Conservation (phyloP, 1,139 yeast genomes). For the Pneumocystis wakefieldiae region DNA sequence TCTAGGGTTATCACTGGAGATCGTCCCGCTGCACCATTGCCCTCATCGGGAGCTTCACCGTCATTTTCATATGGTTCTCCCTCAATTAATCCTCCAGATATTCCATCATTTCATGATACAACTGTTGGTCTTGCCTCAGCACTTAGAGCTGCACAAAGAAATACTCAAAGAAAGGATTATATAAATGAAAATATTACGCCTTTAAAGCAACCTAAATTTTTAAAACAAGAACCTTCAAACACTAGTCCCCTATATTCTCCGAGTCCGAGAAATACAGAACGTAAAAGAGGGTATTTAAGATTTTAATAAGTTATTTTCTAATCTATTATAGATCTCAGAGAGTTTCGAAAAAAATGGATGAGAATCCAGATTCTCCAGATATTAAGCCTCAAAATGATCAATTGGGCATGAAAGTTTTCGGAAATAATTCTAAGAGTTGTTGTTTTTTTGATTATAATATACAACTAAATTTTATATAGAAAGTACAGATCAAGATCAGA, state of each 20-base stretch:
- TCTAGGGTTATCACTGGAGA: background rate
- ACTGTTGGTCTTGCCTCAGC: slow-evolving; percentile 4
- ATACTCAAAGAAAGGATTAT: background rate
- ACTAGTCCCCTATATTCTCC: background rate
- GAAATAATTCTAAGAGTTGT: background rate
- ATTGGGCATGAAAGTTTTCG: background rate
- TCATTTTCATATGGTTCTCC: slow-evolving; percentile 12
- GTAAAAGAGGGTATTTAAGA: background rate
- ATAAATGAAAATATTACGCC: background rate
- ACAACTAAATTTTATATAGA: background rate
- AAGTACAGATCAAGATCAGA: background rate
- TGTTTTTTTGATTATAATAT: background rate
- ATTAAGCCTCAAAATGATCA: background rate
- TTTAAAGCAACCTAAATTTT: background rate
- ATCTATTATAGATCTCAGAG: background rate
- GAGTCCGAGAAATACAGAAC: background rate
- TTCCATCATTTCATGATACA: background rate
- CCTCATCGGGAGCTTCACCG: background rate
- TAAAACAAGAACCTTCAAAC: background rate
- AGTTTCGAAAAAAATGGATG: background rate
- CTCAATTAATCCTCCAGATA: background rate
- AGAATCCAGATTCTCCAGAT: background rate
- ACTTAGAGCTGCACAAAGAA: slow-evolving; percentile 2
- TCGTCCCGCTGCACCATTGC: background rate
- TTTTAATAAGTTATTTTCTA: background rate